phyloP scores from a whole-genome alignment of 2,329 filamentous ascomycete species.

The Blastomyces parvus region DNA sequence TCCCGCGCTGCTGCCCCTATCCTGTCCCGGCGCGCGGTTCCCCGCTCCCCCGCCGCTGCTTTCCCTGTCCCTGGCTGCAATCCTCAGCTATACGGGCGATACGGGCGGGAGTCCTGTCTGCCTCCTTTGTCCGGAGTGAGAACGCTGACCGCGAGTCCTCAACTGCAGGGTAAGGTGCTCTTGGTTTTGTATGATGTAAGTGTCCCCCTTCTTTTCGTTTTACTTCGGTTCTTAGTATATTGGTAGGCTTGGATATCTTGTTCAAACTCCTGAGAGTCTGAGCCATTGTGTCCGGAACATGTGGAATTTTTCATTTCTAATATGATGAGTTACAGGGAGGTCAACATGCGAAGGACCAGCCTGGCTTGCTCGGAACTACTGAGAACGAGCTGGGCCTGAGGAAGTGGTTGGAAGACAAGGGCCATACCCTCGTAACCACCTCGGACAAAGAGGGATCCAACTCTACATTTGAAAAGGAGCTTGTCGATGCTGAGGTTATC shows the following conservation, averaged over 20 bases:
- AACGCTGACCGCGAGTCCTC: constrained; percentile 55
- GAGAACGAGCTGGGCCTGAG: constrained; percentile 97
- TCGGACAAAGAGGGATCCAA: constrained; percentile 93
- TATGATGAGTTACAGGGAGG: constrained; percentile 45
- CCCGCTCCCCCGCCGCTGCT: constrained; percentile 22
- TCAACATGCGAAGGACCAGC: constrained; percentile 80
- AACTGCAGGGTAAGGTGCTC: constrained; percentile 87
- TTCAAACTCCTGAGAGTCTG: constrained; percentile 3
- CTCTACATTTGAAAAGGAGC: constrained; percentile 89
- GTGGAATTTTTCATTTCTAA: not conserved
- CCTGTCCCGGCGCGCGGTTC: constrained; percentile 35
- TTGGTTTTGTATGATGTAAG: constrained; percentile 84
- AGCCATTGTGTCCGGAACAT: constrained; percentile 3
- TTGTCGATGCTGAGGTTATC: constrained; percentile 95
- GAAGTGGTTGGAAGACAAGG: constrained; percentile 95
- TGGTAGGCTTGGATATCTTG: not conserved
- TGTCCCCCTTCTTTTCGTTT: constrained; percentile 15
- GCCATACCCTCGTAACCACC: constrained; percentile 92
- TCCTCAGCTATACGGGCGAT: constrained; percentile 21
- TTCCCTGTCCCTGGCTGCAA: constrained; percentile 7
- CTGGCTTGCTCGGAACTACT: constrained; percentile 81
- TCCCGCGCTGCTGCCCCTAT: constrained; percentile 47
- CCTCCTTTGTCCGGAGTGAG: constrained; percentile 43
- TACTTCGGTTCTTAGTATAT: not conserved
- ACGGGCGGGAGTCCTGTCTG: constrained; percentile 38